Evolutionary conservation across 139 green algal species (phyloP).

Genomic region (Auxenochlorella pyrenoidosa): DNA sequence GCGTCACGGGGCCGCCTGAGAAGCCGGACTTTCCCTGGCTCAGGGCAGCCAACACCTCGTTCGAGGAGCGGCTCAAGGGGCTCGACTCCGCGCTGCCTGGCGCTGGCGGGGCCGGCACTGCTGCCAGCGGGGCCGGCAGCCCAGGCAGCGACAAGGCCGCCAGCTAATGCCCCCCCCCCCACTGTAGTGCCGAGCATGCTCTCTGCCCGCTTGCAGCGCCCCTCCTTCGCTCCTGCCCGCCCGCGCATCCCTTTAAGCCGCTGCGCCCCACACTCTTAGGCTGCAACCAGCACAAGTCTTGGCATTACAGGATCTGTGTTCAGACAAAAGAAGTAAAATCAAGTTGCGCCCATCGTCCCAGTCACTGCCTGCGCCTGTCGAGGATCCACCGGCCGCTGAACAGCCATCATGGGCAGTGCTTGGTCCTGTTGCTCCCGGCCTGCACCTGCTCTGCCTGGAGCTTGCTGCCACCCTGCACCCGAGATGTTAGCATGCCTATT

Average conservation of each 20-base stretch:
- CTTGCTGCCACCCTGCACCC: no score
- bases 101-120: neutral
- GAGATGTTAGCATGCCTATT: no score
- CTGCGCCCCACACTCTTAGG: neutral
- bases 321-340: no score
- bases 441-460: neutral
- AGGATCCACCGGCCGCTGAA: no score
- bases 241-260: neutral
- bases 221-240: neutral
- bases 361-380: no score
- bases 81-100: neutral
- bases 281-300: neutral
- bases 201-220: neutral
- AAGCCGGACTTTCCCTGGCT: constrained; percentile 36
- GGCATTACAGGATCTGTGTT: no score
- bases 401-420: no score
- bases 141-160: neutral
- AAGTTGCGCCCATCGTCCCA: no score
- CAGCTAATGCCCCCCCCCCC: neutral
- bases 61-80: constrained; percentile 10
- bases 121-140: neutral
- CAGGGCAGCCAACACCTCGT: neutral
- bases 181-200: no score
- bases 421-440: no score
- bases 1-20: neutral